Conservation (phyloP, 2,329 filamentous ascomycete genomes). For the Exophiala aquamarina region DNA sequence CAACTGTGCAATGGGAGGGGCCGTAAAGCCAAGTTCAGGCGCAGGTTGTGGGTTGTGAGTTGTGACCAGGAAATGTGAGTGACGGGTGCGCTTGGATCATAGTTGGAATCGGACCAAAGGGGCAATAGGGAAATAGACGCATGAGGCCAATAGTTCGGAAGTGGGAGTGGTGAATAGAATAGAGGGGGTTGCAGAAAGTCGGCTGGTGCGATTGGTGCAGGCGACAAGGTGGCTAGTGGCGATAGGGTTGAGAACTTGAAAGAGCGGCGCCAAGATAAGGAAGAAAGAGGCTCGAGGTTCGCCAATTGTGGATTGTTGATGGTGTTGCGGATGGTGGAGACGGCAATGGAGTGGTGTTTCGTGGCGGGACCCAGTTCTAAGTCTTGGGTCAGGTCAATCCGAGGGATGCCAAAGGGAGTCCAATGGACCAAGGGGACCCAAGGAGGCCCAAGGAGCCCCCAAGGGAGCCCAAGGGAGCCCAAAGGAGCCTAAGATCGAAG, state of each 20-base stretch:
- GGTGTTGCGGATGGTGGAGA: too few relatives aligned
- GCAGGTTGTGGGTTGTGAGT: constrained; percentile 3
- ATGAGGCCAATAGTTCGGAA: too few relatives aligned
- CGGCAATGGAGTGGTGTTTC: too few relatives aligned
- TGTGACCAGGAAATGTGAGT: constrained; percentile 3
- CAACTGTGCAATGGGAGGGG: constrained; percentile 4
- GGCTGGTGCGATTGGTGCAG: too few relatives aligned
- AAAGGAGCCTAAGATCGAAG: constrained; percentile 16
- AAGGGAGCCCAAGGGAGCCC: neutral
- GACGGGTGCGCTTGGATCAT: neutral
- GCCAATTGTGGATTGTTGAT: too few relatives aligned
- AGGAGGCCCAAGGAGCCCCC: constrained; percentile 14
- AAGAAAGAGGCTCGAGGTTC: neutral
- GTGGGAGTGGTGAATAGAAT: too few relatives aligned
- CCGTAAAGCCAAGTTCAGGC: neutral
- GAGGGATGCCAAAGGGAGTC: neutral
- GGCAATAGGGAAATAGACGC: too few relatives aligned
- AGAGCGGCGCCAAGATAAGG: constrained; percentile 9
- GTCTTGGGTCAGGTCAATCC: neutral
- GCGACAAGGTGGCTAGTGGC: too few relatives aligned
- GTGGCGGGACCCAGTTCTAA: constrained; percentile 5
- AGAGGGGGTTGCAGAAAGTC: too few relatives aligned
- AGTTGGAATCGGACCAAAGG: neutral
- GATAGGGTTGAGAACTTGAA: too few relatives aligned
- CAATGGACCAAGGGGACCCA: constrained; percentile 1